Evolutionary conservation across 129 eudicot species (phyloP).

Genomic region (Lonicera japonica): DNA sequence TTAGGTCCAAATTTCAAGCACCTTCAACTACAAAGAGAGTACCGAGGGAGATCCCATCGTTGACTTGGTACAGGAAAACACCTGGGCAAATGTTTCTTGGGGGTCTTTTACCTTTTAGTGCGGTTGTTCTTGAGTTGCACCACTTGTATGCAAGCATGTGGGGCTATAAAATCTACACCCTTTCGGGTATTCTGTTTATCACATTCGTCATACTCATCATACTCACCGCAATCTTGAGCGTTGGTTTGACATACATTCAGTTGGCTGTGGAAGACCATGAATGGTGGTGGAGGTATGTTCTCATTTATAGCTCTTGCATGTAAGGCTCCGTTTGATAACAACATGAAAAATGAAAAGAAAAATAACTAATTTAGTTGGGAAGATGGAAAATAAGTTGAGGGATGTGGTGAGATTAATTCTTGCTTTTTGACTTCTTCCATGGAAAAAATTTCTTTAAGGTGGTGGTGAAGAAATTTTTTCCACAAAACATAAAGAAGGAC

Average conservation of each 20-base stretch:
- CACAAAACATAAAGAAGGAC: too few species aligned
- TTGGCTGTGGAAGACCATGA: constrained; percentile 67
- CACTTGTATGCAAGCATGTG: constrained; percentile 69
- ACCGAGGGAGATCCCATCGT: constrained; percentile 58
- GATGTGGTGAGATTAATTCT: too few species aligned
- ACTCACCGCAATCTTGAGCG: constrained; percentile 52
- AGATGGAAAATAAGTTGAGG: too few species aligned
- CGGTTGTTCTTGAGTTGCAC: constrained; percentile 73
- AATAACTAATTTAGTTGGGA: too few species aligned
- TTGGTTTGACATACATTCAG: constrained; percentile 79
- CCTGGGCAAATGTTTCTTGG: constrained; percentile 76
- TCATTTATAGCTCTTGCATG: not conserved
- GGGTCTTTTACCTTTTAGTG: constrained; percentile 90
- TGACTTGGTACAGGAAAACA: constrained; percentile 62
- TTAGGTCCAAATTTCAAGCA: constrained; percentile 49
- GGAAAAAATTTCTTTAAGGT: too few species aligned
- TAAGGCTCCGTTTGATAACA: not conserved
- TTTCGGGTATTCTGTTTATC: constrained; percentile 41
- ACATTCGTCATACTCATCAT: constrained; percentile 51
- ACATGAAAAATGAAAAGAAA: too few species aligned
- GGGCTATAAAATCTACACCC: constrained; percentile 67
- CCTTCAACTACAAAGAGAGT: constrained; percentile 52
- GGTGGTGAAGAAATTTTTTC: too few species aligned
- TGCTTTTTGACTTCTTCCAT: too few species aligned
- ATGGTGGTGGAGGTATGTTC: constrained; percentile 95